Evolutionary conservation across 495 filamentous ascomycete genomes (phyloP).

Genomic region (Penicillium ochrochloron): DNA sequence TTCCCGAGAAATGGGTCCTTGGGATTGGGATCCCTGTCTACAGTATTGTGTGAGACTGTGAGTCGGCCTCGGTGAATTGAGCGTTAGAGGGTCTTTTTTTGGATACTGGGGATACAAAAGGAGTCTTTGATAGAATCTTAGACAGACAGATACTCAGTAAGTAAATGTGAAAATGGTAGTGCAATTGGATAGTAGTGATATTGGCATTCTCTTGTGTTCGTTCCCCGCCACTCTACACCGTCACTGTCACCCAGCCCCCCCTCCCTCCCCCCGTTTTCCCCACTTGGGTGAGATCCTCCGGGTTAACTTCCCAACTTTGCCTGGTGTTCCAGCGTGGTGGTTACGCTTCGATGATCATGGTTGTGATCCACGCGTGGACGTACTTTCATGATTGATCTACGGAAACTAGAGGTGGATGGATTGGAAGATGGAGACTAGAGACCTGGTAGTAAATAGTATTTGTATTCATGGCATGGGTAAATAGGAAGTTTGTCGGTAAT

Average conservation of each 20-base stretch:
- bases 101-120: neutral
- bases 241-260: neutral
- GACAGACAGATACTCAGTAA: too few species aligned
- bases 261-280: neutral
- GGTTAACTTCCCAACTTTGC: conserved; percentile 20
- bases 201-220: neutral
- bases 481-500: too few species aligned
- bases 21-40: conserved; percentile 17
- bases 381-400: neutral
- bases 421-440: neutral
- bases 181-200: neutral
- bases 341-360: conserved; percentile 22
- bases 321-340: conserved; percentile 19
- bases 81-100: neutral
- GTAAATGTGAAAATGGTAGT: neutral
- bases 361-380: conserved; percentile 18
- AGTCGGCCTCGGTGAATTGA: neutral
- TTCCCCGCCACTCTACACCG: neutral
- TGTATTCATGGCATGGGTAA: neutral
- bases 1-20: conserved; percentile 23
- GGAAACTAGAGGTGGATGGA: neutral
- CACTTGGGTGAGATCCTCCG: conserved; percentile 17
- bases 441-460: too few species aligned
- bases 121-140: neutral
- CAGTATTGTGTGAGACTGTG: too few species aligned